Percentiles rank a stretch among this genome's conserved stretches.
phyloP scores from a whole-genome alignment of 805 yeast species.

The Maudiozyma serrabonitensis region DNA sequence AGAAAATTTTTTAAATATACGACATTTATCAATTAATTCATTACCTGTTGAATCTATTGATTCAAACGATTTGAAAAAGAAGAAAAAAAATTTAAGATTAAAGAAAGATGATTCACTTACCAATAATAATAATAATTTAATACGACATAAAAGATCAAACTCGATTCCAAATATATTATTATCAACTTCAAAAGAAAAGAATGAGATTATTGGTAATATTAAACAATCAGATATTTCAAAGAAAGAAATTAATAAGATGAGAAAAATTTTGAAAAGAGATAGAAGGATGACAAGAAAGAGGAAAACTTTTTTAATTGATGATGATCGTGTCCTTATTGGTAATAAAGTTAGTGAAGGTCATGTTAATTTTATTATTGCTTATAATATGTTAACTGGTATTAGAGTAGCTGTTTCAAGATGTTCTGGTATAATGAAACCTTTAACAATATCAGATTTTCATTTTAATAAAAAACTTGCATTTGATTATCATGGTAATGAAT shows the following conservation, averaged over 20 bases:
- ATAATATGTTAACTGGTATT: constrained; percentile 95
- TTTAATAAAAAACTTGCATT: constrained; percentile 74
- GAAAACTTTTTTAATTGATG: constrained; percentile 38
- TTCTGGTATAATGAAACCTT: constrained; percentile 70
- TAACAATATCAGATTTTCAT: constrained; percentile 59
- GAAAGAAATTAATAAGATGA: constrained; percentile 41
- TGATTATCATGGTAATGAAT: constrained; percentile 76
- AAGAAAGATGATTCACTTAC: too few species aligned
- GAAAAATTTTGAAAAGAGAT: constrained; percentile 37
- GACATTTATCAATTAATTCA: background rate
- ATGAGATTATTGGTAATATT: constrained; percentile 11
- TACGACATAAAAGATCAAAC: background rate
- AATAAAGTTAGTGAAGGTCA: constrained; percentile 88
- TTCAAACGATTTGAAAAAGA: background rate
- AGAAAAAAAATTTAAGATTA: background rate
- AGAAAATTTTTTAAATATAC: background rate
- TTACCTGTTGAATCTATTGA: background rate
- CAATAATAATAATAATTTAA: background rate
- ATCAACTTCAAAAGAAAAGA: constrained; percentile 1
- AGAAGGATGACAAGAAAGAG: constrained; percentile 36
- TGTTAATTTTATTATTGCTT: constrained; percentile 85
- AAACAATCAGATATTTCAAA: constrained; percentile 32
- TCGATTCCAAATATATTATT: background rate
- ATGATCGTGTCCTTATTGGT: constrained; percentile 53
- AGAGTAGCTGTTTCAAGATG: constrained; percentile 90